Percentiles rank a stretch among this genome's conserved stretches.
Conservation (phyloP, 2,329 filamentous ascomycete species). For the Emericellopsis atlantica region DNA sequence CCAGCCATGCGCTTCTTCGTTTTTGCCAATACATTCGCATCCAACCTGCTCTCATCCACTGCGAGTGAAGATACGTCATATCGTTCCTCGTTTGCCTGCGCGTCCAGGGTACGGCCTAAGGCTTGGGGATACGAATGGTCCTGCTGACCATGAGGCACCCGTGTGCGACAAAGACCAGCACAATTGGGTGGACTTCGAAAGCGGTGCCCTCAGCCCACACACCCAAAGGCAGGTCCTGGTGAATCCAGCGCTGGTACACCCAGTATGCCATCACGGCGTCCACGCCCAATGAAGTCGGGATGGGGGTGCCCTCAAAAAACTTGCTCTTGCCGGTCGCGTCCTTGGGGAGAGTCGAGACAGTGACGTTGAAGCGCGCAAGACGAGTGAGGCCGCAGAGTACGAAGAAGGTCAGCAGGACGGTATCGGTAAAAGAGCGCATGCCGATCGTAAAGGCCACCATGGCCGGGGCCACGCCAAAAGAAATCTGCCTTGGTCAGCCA, state of each 20-base stretch:
- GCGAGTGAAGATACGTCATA: too few relatives aligned
- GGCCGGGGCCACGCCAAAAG: constrained; percentile 86
- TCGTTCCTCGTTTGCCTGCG: neutral
- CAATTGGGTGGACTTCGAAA: constrained; percentile 76
- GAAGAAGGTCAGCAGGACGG: constrained; percentile 71
- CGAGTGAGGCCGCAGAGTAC: constrained; percentile 89
- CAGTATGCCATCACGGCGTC: constrained; percentile 83
- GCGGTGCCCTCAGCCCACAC: constrained; percentile 50
- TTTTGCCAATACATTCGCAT: too few relatives aligned
- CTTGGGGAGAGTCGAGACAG: constrained; percentile 78
- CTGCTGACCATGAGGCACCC: constrained; percentile 94
- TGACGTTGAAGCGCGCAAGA: constrained; percentile 95
- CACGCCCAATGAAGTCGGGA: constrained; percentile 76
- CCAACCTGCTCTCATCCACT: too few relatives aligned
- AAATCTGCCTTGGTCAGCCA: constrained; percentile 48
- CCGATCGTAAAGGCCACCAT: constrained; percentile 81
- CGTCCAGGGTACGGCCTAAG: constrained; percentile 22
- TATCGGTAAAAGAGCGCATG: constrained; percentile 72
- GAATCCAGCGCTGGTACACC: constrained; percentile 68
- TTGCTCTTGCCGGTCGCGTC: constrained; percentile 82
- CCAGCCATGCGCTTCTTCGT: too few relatives aligned
- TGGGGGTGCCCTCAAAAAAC: constrained; percentile 96
- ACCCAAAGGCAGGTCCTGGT: constrained; percentile 68
- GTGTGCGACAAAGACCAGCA: constrained; percentile 71
- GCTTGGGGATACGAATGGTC: constrained; percentile 90